Base-by-base conservation (phyloP, 192 early-diverging fungal species). In the Paraglomus brasilianum region DNA sequence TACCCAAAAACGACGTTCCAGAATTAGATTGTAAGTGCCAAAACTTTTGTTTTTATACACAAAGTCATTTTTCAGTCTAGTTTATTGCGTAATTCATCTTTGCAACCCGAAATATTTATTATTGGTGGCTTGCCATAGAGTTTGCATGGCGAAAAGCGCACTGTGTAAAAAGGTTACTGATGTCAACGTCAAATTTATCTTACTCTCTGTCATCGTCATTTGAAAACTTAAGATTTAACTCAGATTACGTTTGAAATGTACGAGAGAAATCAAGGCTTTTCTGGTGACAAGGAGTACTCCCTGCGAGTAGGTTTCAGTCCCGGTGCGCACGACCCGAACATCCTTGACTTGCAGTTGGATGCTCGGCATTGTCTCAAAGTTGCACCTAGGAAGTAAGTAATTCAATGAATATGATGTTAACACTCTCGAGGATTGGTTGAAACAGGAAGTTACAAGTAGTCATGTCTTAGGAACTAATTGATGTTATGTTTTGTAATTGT, bases 161-260 rank as follows among this genome's bases (percentile, higher is more conserved):
- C n/a, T n/a, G 10, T 48, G n/a, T 48, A n/a, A 48, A 48, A 48
- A 13, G 11, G 11, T 48, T 48, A 48, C 47, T n/a, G 11, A 13
- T n/a, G 10, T 48, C n/a, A 13, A 48, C n/a, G n/a, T n/a, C n/a
- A 21, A 11, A 6, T 64, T 24, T 9, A 4, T 5, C 19, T 46
- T 2, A 38, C 63, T 8, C 5, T 59, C 14, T 43, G 39, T 58
- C 21, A 38, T 8, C n/a, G 43, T 0, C 1, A 0, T 1, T 40
- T 40, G 38, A 22, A 40, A 41, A n/a, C n/a, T 44, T 19, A 72
- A 93, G 91, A 95, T 75, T 75, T 98, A 52, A 97, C 96, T 1
- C 96, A 98, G 69, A 98, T 98, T 58, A 95, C 92, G 6, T 97
- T 98, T 79, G 96, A 98, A 76, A 78, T 98, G 3, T 95, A 97